Conservation (phyloP, 202 grass and related monocot genomes). For the Setaria italica region DNA sequence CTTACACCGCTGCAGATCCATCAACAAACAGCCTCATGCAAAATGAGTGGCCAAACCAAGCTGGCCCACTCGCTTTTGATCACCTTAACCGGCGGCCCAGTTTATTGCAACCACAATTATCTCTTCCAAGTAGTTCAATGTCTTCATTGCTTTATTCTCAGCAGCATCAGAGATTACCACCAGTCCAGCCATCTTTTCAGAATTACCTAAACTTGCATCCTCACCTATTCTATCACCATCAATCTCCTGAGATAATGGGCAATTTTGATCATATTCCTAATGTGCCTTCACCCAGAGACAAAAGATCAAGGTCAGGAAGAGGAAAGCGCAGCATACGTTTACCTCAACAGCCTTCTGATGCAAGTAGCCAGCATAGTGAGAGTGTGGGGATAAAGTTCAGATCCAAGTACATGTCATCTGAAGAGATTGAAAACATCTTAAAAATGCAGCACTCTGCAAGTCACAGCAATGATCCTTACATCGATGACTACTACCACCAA, state of each 20-base stretch:
- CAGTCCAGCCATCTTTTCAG: conserved; percentile 49
- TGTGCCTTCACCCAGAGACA: conserved; percentile 63
- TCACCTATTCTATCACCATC: conserved; percentile 55
- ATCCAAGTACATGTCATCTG: conserved; percentile 90
- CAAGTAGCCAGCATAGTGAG: conserved; percentile 52
- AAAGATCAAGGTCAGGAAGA: conserved; percentile 69
- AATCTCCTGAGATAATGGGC: conserved; percentile 46
- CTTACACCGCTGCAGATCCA: conserved; percentile 53
- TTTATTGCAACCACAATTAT: conserved; percentile 62
- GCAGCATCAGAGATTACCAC: conserved; percentile 66
- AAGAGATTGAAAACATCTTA: conserved; percentile 81
- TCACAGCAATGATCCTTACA: conserved; percentile 77
- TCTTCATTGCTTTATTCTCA: conserved; percentile 63
- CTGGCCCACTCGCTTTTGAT: conserved; percentile 45
- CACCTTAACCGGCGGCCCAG: conserved; percentile 47
- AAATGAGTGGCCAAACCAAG: conserved; percentile 62
- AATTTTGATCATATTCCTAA: conserved; percentile 58
- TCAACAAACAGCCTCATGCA: conserved; percentile 37
- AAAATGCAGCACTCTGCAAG: conserved; percentile 66
- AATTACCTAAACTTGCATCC: conserved; percentile 66
- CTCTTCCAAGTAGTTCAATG: conserved; percentile 53
- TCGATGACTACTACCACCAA: conserved; percentile 88
- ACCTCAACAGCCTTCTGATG: conserved; percentile 62
- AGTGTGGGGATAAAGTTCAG: conserved; percentile 64
- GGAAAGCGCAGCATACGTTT: conserved; percentile 58